phyloP scores from a whole-genome alignment of 1,284 basidiomycete species.

The Cutaneotrichosporon sp. region DNA sequence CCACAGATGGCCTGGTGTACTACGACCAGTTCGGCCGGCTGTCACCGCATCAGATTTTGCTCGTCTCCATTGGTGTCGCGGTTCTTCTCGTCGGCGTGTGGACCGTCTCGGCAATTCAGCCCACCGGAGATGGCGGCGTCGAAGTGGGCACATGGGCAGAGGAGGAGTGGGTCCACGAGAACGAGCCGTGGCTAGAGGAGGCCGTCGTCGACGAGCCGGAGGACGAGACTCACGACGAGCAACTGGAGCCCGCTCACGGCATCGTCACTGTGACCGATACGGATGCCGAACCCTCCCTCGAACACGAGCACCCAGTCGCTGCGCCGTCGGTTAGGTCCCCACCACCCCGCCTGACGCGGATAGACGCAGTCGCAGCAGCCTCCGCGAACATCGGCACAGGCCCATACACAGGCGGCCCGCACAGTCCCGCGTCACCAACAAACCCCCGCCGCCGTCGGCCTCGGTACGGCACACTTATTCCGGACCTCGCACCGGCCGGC shows the following conservation, averaged over 20 bases:
- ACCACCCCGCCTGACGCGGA: not conserved
- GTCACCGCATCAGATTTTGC: slow-evolving; percentile 60
- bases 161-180: slow-evolving; percentile 32
- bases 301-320: slow-evolving; percentile 1
- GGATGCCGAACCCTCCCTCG: slow-evolving; percentile 3
- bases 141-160: slow-evolving; percentile 50
- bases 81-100: slow-evolving; percentile 83
- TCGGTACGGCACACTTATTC: slow-evolving; percentile 45
- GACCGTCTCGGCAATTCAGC: slow-evolving; percentile 59
- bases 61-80: slow-evolving; percentile 74
- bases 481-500: slow-evolving; percentile 36
- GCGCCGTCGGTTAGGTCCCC: not conserved
- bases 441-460: slow-evolving; percentile 18
- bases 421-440: slow-evolving; percentile 27
- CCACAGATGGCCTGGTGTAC: slow-evolving; percentile 67
- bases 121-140: slow-evolving; percentile 43
- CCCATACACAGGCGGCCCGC: slow-evolving; percentile 6
- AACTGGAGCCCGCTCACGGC: slow-evolving; percentile 24
- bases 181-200: slow-evolving; percentile 19
- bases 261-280: slow-evolving; percentile 18
- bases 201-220: slow-evolving; percentile 18
- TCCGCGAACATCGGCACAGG: slow-evolving; percentile 1
- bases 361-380: not conserved
- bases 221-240: slow-evolving; percentile 22
- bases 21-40: slow-evolving; percentile 82